Evolutionary conservation across 1,284 basidiomycete genomes (phyloP).

Genomic region (Anthracocystis panici-leucophaei): DNA sequence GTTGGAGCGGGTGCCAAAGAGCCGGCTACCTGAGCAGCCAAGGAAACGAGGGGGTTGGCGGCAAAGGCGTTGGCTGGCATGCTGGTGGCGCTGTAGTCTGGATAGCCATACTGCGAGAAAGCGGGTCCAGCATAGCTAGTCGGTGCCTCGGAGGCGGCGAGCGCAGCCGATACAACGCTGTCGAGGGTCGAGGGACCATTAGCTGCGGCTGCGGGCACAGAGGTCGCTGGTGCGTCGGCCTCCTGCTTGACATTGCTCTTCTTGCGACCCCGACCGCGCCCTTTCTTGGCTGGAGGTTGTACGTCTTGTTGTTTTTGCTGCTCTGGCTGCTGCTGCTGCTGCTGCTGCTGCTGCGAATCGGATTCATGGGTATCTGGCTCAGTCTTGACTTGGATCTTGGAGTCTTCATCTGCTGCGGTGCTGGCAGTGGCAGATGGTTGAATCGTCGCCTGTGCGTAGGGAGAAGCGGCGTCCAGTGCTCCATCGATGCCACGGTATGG

Average conservation of each 20-base stretch:
- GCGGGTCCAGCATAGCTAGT: constrained; percentile 26
- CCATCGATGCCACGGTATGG: constrained; percentile 44
- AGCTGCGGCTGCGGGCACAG: neutral
- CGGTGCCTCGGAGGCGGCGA: constrained; percentile 29
- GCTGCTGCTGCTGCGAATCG: constrained; percentile 9
- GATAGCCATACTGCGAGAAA: constrained; percentile 42
- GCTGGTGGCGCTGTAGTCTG: constrained; percentile 42
- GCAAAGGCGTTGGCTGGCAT: constrained; percentile 43
- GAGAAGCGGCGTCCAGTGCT: constrained; percentile 32
- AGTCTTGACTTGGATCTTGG: constrained; percentile 31
- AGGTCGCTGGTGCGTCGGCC: constrained; percentile 9
- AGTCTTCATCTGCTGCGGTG: constrained; percentile 22
- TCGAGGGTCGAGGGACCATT: constrained; percentile 22
- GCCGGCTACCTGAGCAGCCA: constrained; percentile 46
- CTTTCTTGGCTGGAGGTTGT: constrained; percentile 35
- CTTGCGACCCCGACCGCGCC: constrained; percentile 38
- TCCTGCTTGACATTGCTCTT: constrained; percentile 36
- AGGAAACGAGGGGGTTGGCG: constrained; percentile 40
- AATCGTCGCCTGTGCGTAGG: constrained; percentile 36
- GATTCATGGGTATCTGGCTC: constrained; percentile 29
- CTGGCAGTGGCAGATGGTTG: constrained; percentile 42
- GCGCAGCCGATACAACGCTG: constrained; percentile 34
- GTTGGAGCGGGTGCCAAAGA: constrained; percentile 23
- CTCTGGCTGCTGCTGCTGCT: constrained; percentile 7
- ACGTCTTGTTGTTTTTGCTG: neutral